A percentile compares a stretch with the other conserved stretches of the same genome.
Evolutionary conservation across 2,329 filamentous ascomycete genomes (phyloP).

Genomic region (Sporothrix schenckii): DNA sequence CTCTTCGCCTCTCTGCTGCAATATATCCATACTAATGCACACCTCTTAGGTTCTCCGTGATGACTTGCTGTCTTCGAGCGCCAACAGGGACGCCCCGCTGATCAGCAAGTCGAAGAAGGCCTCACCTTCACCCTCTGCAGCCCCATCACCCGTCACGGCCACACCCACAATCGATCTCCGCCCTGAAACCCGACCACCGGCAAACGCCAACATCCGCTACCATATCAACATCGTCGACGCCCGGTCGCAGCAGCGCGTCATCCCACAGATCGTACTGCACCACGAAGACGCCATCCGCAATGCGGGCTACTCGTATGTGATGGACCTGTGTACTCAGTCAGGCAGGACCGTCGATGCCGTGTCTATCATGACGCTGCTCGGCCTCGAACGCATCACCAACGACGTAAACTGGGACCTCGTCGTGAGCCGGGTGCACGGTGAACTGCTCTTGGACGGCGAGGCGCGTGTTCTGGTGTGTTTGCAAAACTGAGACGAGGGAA

Average conservation of each 20-base stretch:
- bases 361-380: conserved; percentile 26
- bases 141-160: neutral
- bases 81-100: neutral
- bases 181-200: neutral
- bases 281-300: conserved; percentile 23
- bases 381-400: conserved; percentile 24
- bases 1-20: neutral
- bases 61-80: neutral
- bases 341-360: conserved; percentile 9
- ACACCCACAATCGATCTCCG: neutral
- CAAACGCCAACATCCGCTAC: conserved; percentile 28
- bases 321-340: neutral
- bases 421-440: conserved; percentile 23
- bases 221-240: conserved; percentile 28
- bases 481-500: neutral
- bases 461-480: conserved; percentile 31
- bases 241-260: neutral
- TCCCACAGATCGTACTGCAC: conserved; percentile 29
- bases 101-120: neutral
- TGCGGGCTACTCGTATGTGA: conserved; percentile 29
- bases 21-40: neutral
- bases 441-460: conserved; percentile 30
- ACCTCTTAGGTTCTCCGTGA: conserved; percentile 11
- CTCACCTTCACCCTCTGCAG: neutral
- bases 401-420: conserved; percentile 29